A percentile compares a stretch with the other conserved stretches of the same genome.
Conservation (phyloP, 1,284 basidiomycete species). For the Pyrrhoderma noxium region DNA sequence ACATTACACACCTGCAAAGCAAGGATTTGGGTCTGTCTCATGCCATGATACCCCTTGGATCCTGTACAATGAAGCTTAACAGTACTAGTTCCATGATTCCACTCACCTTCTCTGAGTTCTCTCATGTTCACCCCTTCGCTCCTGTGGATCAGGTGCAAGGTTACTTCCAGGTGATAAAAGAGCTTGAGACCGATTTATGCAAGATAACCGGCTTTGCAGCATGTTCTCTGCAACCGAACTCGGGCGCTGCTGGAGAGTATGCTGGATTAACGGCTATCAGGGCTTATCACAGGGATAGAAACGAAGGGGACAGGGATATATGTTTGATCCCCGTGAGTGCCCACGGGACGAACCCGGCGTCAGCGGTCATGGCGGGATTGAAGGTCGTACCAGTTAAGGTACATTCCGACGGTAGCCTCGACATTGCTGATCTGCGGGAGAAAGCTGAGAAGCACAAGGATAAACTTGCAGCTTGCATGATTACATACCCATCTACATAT, state of each 20-base stretch:
- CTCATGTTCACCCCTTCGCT: constrained; percentile 87
- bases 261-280: constrained; percentile 90
- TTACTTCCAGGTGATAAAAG: constrained; percentile 80
- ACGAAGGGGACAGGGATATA: constrained; percentile 81
- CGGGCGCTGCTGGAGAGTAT: constrained; percentile 95
- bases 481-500: constrained; percentile 93
- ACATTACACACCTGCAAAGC: constrained; percentile 88
- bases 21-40: constrained; percentile 96
- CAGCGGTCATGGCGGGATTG: constrained; percentile 94
- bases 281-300: constrained; percentile 88
- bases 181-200: constrained; percentile 88
- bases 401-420: constrained; percentile 80
- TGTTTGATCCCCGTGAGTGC: constrained; percentile 95
- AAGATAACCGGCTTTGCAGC: constrained; percentile 93
- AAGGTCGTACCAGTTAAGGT: constrained; percentile 95
- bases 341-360: constrained; percentile 96
- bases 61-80: constrained; percentile 96
- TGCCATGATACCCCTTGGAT: constrained; percentile 96
- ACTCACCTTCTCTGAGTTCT: constrained; percentile 90
- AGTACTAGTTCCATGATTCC: constrained; percentile 96
- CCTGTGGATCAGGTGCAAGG: constrained; percentile 88
- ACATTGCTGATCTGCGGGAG: constrained; percentile 75
- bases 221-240: constrained; percentile 95
- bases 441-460: constrained; percentile 93
- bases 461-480: constrained; percentile 94